phyloP scores from a whole-genome alignment of 805 yeast species.

The Kluyveromyces starmeri region DNA sequence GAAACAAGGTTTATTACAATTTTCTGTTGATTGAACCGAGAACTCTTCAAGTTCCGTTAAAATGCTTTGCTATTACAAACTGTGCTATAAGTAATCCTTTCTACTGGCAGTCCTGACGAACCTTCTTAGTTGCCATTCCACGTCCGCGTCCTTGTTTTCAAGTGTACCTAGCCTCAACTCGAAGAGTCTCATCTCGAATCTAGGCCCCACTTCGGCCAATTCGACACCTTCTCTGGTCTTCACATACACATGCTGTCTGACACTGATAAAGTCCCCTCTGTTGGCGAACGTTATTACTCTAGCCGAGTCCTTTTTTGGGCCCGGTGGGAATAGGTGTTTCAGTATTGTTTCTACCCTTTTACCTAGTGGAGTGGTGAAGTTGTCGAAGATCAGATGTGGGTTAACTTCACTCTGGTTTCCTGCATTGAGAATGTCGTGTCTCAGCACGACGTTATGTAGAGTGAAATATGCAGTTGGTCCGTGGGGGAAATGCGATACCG shows the following conservation, averaged over 20 bases:
- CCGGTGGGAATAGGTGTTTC: conserved; percentile 91
- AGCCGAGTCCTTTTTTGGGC: conserved; percentile 83
- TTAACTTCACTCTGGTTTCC: conserved; percentile 88
- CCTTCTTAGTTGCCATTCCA: conserved; percentile 93
- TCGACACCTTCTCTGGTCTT: conserved; percentile 84
- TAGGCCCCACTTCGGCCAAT: conserved; percentile 94
- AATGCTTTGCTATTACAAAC: no score
- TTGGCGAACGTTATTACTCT: conserved; percentile 91
- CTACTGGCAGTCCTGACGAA: conserved; percentile 93
- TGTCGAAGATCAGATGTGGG: conserved; percentile 91
- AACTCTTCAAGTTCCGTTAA: no score
- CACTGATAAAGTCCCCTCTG: conserved; percentile 84
- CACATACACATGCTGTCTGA: conserved; percentile 91
- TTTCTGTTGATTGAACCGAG: not conserved
- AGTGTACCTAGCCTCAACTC: conserved; percentile 84
- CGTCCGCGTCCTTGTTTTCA: conserved; percentile 93
- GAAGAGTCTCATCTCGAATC: conserved; percentile 92
- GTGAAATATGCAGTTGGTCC: conserved; percentile 96
- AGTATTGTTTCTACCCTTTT: conserved; percentile 69
- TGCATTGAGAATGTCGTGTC: conserved; percentile 81
- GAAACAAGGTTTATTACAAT: no score
- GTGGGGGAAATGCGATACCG: conserved; percentile 92
- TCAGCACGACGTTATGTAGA: conserved; percentile 83
- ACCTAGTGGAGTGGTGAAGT: conserved; percentile 75
- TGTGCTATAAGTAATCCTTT: conserved; percentile 72